Percentiles rank a stretch among this genome's conserved stretches.
Evolutionary conservation across 495 filamentous ascomycete genomes (phyloP).

Genomic region (Xylaria grammica): DNA sequence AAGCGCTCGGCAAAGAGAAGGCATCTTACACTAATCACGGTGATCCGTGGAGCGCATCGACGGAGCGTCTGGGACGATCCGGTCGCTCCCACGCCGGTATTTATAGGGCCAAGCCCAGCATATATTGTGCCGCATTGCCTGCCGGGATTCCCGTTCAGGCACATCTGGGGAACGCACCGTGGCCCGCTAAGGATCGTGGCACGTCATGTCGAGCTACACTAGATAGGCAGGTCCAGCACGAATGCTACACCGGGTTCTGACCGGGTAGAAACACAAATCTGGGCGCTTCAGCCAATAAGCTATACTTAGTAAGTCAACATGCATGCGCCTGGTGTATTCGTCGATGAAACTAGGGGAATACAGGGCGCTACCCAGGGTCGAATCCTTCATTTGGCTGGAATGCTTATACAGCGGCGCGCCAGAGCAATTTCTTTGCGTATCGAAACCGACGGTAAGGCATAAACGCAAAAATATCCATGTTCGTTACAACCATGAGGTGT

Average conservation of each 20-base stretch:
- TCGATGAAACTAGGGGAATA: background rate
- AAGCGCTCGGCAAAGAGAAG: conserved; percentile 1
- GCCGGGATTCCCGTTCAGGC: no score
- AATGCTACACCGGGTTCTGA: background rate
- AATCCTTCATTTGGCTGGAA: background rate
- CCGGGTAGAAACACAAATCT: background rate
- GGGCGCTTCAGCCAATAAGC: conserved; percentile 4
- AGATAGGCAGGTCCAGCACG: background rate
- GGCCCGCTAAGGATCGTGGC: background rate
- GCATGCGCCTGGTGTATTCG: background rate
- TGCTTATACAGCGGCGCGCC: background rate
- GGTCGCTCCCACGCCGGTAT: background rate
- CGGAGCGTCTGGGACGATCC: background rate
- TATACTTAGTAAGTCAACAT: background rate
- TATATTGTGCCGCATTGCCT: background rate
- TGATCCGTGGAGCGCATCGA: background rate
- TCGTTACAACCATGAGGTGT: no score
- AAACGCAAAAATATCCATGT: no score
- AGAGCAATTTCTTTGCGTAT: no score
- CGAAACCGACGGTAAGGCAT: no score
- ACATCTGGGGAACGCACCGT: background rate
- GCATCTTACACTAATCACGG: background rate
- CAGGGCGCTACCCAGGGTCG: background rate
- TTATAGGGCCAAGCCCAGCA: conserved; percentile 8
- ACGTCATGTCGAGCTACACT: background rate